Base-by-base conservation (phyloP, 768 basidiomycete species). In the Kwoniella dejecticola region DNA sequence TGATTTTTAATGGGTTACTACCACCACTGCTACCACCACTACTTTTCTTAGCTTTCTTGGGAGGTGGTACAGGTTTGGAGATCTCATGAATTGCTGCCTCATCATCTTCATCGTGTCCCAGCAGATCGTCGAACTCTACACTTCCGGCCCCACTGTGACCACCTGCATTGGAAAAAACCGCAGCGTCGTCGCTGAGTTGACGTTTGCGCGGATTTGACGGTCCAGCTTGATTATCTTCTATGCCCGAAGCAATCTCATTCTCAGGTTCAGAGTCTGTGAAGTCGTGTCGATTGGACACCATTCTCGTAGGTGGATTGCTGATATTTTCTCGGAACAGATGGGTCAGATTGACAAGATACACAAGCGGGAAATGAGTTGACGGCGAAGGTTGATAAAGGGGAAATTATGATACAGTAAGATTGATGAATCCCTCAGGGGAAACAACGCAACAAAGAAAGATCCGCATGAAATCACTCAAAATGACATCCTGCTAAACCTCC, bases 191-290 rank as follows among this genome's bases (percentile, higher is more conserved):
- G 21, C 48, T 50, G 0, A 50, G 31, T 26, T 36, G 47, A 23
- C 48, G 24, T 52, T 36, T 46, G 17, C 56, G 26, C 7, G 47
- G 29, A 26, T 38, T 33, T 23, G 33, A 30, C 10, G 36, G 42
- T 21, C 57, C 38, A 10, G 48, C 57, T 49, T 36, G 41, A 42
- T n/a, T 42, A 13, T 42, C 41, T 38, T 38, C 56, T 12, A 50
- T 24, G 24, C 24, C 48, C 23, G 57, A 50, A 17, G 24, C 41
- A 12, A 19, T 38, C 19, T 62, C 63, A 38, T 12, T 12, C 33
- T 65, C 66, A 2, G 36, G 58, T 42, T 71, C 70, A 12, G 70
- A 68, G 29, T 71, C 70, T 23, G 70, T 68, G 46, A 66, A 71
- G 60, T 71, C 70, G 46, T 38, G 57, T 27, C 50, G 40, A 30